These are phyloP conservation scores for Butyriboletus appendiculatus DNA, from an alignment of 1,284 basidiomycete genomes.

Conservation along the genomic window DNA sequence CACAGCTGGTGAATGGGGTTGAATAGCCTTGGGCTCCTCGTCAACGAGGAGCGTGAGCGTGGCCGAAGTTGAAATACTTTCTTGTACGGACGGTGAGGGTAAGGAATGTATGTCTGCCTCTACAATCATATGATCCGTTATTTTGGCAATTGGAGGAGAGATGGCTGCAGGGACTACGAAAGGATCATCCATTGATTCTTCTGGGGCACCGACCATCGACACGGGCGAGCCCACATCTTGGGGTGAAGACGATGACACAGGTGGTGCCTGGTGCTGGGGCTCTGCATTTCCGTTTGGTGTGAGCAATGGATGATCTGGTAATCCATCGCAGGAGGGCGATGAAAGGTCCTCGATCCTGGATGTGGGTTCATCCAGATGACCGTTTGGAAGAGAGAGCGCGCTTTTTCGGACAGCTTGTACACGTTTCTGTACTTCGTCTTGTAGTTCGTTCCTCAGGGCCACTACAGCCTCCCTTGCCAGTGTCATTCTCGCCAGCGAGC, in stretches of 20 bases:
- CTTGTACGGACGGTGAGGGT: slow-evolving; percentile 5
- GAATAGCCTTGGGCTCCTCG: slow-evolving; percentile 5
- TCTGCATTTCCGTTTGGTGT: neutral
- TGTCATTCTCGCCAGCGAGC: slow-evolving; percentile 53
- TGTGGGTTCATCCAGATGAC: slow-evolving; percentile 41
- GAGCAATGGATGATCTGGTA: neutral
- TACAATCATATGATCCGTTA: neutral
- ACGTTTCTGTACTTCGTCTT: slow-evolving; percentile 60
- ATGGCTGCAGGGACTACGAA: neutral
- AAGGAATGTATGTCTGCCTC: neutral
- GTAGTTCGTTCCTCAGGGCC: slow-evolving; percentile 63
- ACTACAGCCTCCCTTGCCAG: slow-evolving; percentile 62
- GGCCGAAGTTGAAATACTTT: neutral
- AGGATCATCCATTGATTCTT: slow-evolving; percentile 13
- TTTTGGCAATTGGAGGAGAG: neutral
- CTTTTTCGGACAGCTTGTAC: slow-evolving; percentile 38
- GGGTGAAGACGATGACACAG: neutral
- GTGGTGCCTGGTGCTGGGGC: neutral
- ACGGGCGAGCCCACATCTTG: slow-evolving; percentile 2
- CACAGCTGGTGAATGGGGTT: slow-evolving; percentile 17
- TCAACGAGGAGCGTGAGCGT: slow-evolving; percentile 18
- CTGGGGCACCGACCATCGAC: neutral
- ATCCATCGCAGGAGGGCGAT: neutral
- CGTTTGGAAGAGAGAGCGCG: neutral
- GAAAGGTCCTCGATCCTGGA: neutral